phyloP scores from a whole-genome alignment of 257 asterid genomes.

The Misopates orontium region DNA sequence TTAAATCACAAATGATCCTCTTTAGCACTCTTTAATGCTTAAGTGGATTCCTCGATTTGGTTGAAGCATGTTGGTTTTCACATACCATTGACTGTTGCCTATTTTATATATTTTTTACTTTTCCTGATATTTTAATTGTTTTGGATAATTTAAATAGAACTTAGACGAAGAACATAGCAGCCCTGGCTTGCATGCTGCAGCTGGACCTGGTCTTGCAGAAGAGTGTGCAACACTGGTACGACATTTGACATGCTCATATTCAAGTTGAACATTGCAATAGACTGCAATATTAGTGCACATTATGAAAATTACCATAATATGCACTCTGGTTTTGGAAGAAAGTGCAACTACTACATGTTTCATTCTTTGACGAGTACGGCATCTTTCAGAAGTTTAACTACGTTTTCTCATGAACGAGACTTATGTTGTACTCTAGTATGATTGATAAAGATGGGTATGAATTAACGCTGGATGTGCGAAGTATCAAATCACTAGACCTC shows the following conservation, averaged over 20 bases:
- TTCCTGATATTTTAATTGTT: slow-evolving; percentile 24
- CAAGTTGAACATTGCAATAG: neutral
- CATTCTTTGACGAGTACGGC: neutral
- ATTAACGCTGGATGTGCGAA: neutral
- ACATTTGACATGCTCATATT: neutral
- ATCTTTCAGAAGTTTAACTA: neutral
- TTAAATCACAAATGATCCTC: slow-evolving; percentile 12
- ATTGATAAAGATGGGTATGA: neutral
- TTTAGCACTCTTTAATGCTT: slow-evolving; percentile 7
- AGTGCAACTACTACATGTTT: neutral
- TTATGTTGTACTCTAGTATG: slow-evolving; percentile 1
- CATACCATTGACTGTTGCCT: slow-evolving; percentile 4
- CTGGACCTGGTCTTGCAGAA: slow-evolving; percentile 97
- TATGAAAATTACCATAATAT: neutral
- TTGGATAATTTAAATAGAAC: slow-evolving; percentile 49
- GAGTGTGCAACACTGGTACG: slow-evolving; percentile 63
- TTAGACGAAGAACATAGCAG: slow-evolving; percentile 98
- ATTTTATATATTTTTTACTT: slow-evolving; percentile 17
- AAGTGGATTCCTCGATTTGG: slow-evolving; percentile 15
- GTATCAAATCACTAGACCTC: neutral
- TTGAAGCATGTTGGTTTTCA: slow-evolving; percentile 6
- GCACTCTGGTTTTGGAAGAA: neutral
- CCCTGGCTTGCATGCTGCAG: slow-evolving; percentile 97
- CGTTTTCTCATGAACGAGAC: neutral
- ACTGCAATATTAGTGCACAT: neutral